phyloP scores from a whole-genome alignment of 805 yeast genomes.

The Saturnispora bothae region DNA sequence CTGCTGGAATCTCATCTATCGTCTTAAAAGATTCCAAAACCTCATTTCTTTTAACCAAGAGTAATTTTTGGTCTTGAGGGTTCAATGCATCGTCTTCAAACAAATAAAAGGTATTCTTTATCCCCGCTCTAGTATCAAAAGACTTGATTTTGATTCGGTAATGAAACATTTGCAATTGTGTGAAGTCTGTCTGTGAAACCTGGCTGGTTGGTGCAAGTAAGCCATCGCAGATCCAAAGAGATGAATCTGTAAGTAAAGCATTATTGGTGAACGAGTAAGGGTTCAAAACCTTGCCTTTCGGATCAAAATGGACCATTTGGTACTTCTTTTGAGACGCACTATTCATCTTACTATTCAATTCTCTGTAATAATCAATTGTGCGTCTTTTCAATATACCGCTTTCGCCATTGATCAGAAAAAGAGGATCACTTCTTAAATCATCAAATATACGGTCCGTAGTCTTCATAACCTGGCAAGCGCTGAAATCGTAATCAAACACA shows the following conservation, averaged over 20 bases:
- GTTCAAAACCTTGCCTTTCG: constrained; percentile 4
- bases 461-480: constrained; percentile 33
- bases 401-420: constrained; percentile 21
- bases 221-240: constrained; percentile 18
- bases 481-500: constrained; percentile 13
- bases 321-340: constrained; percentile 7
- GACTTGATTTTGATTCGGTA: constrained; percentile 23
- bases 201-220: constrained; percentile 17
- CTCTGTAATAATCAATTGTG: constrained; percentile 28
- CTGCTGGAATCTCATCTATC: constrained; percentile 5
- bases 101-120: constrained; percentile 20
- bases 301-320: constrained; percentile 14
- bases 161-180: constrained; percentile 19
- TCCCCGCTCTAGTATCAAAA: constrained; percentile 4
- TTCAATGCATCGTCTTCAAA: constrained; percentile 21
- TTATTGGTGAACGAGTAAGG: background rate
- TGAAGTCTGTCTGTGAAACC: constrained; percentile 9
- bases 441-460: constrained; percentile 60
- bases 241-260: constrained; percentile 3
- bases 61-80: constrained; percentile 18
- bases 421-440: constrained; percentile 42
- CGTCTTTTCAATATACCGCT: constrained; percentile 22
- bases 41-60: constrained; percentile 13
- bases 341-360: constrained; percentile 1
- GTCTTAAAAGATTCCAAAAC: constrained; percentile 1